phyloP scores from a whole-genome alignment of 2,329 filamentous ascomycete genomes.

The Teratosphaeria epicoccoides region DNA sequence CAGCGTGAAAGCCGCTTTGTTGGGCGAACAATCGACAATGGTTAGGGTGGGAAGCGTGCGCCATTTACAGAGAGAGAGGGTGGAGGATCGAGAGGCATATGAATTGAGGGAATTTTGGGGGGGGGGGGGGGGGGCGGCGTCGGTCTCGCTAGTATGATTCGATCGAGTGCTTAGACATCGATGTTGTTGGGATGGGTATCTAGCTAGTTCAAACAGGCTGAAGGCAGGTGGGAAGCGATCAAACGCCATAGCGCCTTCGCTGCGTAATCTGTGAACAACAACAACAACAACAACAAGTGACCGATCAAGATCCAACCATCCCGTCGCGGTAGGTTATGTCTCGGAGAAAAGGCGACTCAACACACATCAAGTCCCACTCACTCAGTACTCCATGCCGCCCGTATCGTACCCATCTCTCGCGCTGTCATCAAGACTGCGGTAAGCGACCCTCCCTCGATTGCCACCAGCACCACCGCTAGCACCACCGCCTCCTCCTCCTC shows the following conservation, averaged over 20 bases:
- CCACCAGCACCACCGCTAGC: constrained; percentile 17
- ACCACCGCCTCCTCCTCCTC: constrained; percentile 10
- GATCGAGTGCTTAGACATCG: too few relatives aligned
- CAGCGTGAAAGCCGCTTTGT: background rate
- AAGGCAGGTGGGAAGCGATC: background rate
- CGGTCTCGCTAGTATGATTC: too few relatives aligned
- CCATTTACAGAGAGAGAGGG: too few relatives aligned
- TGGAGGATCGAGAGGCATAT: too few relatives aligned
- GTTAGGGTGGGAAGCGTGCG: too few relatives aligned
- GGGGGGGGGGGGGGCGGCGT: constrained; percentile 3
- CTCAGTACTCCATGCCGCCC: constrained; percentile 27
- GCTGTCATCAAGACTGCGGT: constrained; percentile 36
- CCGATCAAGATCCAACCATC: too few relatives aligned
- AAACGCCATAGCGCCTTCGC: background rate
- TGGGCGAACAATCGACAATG: background rate
- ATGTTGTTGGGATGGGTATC: background rate
- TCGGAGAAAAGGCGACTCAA: too few relatives aligned
- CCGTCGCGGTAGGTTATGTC: too few relatives aligned
- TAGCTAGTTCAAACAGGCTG: background rate
- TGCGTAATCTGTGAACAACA: background rate
- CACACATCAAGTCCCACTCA: background rate
- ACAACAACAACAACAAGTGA: background rate
- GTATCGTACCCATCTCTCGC: constrained; percentile 23
- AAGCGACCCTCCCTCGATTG: constrained; percentile 24
- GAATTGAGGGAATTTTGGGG: too few relatives aligned